Evolutionary conservation across 2,329 filamentous ascomycete genomes (phyloP), one percentile per base, ranked within the genome.

Genomic region (Nakataea oryzae): DNA sequence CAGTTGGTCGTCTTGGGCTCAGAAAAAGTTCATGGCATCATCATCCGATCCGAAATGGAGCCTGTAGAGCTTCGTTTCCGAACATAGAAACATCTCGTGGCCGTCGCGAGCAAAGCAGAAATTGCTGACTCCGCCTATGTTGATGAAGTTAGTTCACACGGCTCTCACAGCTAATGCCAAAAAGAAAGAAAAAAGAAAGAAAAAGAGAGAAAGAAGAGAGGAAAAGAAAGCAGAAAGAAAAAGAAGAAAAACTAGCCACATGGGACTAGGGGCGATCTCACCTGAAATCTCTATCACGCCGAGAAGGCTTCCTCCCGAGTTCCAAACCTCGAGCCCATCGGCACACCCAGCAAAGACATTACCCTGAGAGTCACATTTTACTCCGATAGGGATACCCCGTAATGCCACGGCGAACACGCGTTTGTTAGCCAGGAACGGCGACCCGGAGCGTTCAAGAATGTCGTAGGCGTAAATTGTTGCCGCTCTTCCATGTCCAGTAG

Each of bases 311-410:
- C 79, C 79, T 3, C 72, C 75, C 1, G 74, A 64, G 57, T 72
- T 78, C 74, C 76, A 83, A 2, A 82, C 73, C 64, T 81, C 78
- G n/a, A 83, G 70, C 13, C 80, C 80, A 62, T 79, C 79, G 3
- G 73, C 75, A 62, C 77, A 79, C 0, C 76, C 78, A 54, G 75
- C 72, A 65, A 78, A 82, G 1, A 82, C 74, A 63, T 80, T 79
- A 1, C 78, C 79, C 6, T 67, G 61, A 1, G 62, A 56, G 64
- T 80, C 78, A 61, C 76, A 79, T 54, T 71, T 70, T 56, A 81
- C 73, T 30, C 71, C 74, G 63, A 67, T 73, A 0, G 82, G 80
- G 7, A 78, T 73, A 0, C 80, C 80, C 0, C 70, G 70, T 41
- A 76, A 73, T 0, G 77, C 75, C 64, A 78, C 79, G 1, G 82